These are phyloP conservation scores for Vigna hirtella DNA, from an alignment of 306 rosid species.

Conservation along the genomic window DNA sequence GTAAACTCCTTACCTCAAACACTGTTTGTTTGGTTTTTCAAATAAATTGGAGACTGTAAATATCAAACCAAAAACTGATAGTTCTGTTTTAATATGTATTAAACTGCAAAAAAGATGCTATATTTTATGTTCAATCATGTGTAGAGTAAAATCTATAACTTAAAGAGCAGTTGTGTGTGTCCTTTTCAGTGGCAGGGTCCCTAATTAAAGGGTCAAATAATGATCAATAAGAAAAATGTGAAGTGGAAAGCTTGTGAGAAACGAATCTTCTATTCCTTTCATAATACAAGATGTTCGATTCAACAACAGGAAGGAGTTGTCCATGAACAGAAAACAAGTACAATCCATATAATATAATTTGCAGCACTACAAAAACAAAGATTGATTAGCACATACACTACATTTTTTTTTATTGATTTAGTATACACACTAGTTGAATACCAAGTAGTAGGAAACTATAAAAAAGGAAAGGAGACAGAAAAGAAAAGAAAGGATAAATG, in stretches of 20 bases:
- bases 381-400: conserved; percentile 30
- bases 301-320: conserved; percentile 34
- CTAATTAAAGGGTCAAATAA: conserved; percentile 15
- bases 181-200: conserved; percentile 17
- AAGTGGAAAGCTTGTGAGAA: conserved; percentile 36
- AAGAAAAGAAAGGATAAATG: conserved; percentile 24
- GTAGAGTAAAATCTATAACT: conserved; percentile 6
- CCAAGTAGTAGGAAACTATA: conserved; percentile 39
- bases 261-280: conserved; percentile 55
- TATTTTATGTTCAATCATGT: conserved; percentile 12
- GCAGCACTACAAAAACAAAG: conserved; percentile 20
- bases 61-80: too few relatives aligned
- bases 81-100: not conserved
- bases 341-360: conserved; percentile 19
- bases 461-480: not conserved
- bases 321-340: conserved; percentile 19
- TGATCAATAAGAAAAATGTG: conserved; percentile 28
- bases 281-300: conserved; percentile 23
- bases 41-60: too few relatives aligned
- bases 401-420: not conserved
- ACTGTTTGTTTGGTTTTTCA: too few relatives aligned
- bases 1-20: not conserved
- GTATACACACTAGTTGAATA: conserved; percentile 41
- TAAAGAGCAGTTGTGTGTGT: conserved; percentile 11
- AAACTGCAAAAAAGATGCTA: not conserved